Percentiles rank a stretch among this genome's conserved stretches.
Conservation (phyloP, 345 rosid species). For the Dimocarpus longan region DNA sequence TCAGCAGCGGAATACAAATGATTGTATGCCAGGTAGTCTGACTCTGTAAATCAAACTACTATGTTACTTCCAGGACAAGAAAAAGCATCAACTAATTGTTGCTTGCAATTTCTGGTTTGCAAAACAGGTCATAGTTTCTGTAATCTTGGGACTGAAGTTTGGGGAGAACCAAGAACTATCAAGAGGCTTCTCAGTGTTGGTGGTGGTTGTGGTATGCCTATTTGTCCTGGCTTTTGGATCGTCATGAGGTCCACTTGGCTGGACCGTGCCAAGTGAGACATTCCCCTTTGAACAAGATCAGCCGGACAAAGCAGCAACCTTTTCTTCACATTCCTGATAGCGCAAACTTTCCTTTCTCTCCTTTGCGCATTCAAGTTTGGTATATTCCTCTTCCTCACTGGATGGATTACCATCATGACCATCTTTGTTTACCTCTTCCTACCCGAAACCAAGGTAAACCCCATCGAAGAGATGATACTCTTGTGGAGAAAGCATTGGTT, state of each 20-base stretch:
- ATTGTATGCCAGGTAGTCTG: conserved; percentile 65
- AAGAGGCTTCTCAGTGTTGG: conserved; percentile 60
- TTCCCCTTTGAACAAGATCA: conserved; percentile 85
- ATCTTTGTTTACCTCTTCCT: conserved; percentile 65
- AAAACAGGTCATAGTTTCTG: conserved; percentile 64
- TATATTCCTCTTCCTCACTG: conserved; percentile 86
- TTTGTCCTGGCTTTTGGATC: conserved; percentile 94
- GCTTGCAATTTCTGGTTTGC: not conserved
- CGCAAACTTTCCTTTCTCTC: conserved; percentile 70
- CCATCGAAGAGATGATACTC: conserved; percentile 88
- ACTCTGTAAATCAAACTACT: not conserved
- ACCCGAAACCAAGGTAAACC: conserved; percentile 92
- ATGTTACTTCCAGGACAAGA: not conserved
- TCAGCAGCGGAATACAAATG: conserved; percentile 90
- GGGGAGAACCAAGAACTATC: conserved; percentile 67
- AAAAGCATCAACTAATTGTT: conserved; percentile 5
- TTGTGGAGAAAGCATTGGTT: conserved; percentile 97
- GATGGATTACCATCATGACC: conserved; percentile 83
- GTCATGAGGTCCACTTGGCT: conserved; percentile 98
- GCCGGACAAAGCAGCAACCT: conserved; percentile 95
- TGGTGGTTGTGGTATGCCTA: conserved; percentile 75
- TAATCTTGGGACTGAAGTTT: conserved; percentile 79
- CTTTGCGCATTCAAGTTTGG: conserved; percentile 83
- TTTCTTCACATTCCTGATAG: conserved; percentile 80
- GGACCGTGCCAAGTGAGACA: conserved; percentile 95